Evolutionary conservation across 331 rosid genomes (phyloP), one percentile per base, ranked within the genome.

Genomic region (Prunus yedoensis): DNA sequence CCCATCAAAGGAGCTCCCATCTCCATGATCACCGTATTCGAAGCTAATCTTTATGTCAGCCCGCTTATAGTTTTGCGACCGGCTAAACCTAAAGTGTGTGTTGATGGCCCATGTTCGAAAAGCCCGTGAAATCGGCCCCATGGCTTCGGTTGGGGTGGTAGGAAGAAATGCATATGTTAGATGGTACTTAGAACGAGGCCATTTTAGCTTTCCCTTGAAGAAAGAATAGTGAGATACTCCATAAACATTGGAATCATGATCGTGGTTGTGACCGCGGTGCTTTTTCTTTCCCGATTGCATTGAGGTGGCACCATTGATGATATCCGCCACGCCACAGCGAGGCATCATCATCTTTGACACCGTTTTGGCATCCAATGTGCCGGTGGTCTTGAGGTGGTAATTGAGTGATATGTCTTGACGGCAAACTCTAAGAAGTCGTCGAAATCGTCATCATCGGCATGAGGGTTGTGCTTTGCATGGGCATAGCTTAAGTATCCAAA

Each of bases 1-100:
- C 4, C 88, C 85, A 14, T 84, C 83, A 45, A 84, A 84, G 0
- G 83, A 73, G 32, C 54, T 20, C 4, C 81, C 83, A 46, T 84
- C 85, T 13, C 79, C 83, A n/a, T 84, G 88, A 56, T 81, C 68
- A 0, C 85, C 62, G 28, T 50, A 10, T 16, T 66, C 61, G 23
- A 84, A 84, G 8, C 74, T 76, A 1, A 84, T 43, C 18, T 51
- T 70, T 2, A 84, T 13, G 43, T 84, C 76, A 1, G 70, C 70
- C 12, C 2, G 49, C 8, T 9, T 20, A 47, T 32, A 49, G 10
- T 30, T 8, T 8, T 0, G 20, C 2, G 15, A 16, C 9, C 67
- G 65, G 0, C 21, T 43, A 13, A 84, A 80, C 2, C 61, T 77
- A 35, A 84, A 84, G 28, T 77, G 65, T 1, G 78, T 68, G 27